Evolutionary conservation across 768 basidiomycete genomes (phyloP), one percentile per base, ranked within the genome.

Genomic region (Lactarius hengduanensis): DNA sequence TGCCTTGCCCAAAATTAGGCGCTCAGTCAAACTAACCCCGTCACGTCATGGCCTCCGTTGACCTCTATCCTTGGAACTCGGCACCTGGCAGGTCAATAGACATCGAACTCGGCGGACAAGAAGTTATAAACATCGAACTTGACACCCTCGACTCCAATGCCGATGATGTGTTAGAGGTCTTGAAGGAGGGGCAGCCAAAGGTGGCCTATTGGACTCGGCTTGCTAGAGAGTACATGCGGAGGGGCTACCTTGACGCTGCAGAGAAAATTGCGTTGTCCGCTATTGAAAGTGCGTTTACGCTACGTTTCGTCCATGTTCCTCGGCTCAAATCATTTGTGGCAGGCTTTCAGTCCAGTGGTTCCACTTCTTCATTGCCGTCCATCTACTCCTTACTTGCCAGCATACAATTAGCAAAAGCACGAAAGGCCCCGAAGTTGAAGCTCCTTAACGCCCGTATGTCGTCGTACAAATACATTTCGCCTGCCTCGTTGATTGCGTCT

Each of bases 71-170:
- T 5, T 71, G 70, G 70, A 71, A 69, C 22, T 60, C 64, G 20
- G 65, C 68, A 20, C 65, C 70, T 18, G 70, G 70, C 22, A 66
- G 70, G 56, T 78, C 86, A 5, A 82, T 91, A 59, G 88, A 91
- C 75, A 91, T 93, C 71, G 91, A 92, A 72, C 81, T 92, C 6
- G 88, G 88, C 43, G 85, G 88, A 8, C 89, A 91, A 76, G 94
- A 96, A 77, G 85, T 92, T 73, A 90, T 96, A 66, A 90, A 91
- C 26, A 88, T 98, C 66, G 92, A 96, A 80, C 83, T 98, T 45
- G 91, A 92, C 79, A 80, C 89, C 71, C 87, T 98, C 59, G 90
- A 92, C 76, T 86, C 87, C 4, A 87, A 85, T 72, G 86, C 89
- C 8, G 86, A 89, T 67, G 89, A 91, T 67, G 86, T 93, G 2